Evolutionary conservation across 768 basidiomycete genomes (phyloP), one percentile per base, ranked within the genome.

Genomic region (Leccinum fibrillosum): DNA sequence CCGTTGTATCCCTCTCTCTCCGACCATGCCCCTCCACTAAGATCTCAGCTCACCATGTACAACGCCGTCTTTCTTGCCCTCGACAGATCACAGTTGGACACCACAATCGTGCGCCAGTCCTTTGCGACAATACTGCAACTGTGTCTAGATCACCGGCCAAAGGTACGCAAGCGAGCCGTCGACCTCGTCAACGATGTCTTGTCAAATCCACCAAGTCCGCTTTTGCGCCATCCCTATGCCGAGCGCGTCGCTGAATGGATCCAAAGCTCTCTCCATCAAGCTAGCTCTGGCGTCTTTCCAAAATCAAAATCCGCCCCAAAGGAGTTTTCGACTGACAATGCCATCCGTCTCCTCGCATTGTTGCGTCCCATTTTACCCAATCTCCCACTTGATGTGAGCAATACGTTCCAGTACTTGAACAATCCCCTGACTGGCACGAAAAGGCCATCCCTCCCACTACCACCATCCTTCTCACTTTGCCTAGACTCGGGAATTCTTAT

Each of bases 121-220:
- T 98, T 94, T 78, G 88, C 89, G 47, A 87, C 90, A 37, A 78
- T 97, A 54, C 76, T 98, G 44, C 88, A 91, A 50, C 76, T 97
- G 49, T 87, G 85, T 64, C 78, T 93, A 47, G 97, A 99, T 75
- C 82, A 87, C 4, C 78, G 97, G 52, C 97, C 97, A 19, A 98
- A 98, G 77, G 94, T 99, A 53, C 86, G 97, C 56, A 94, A 84
- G 73, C 86, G 88, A 68, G 94, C 95, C 23, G 87, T 88, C 49
- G 95, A 98, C 67, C 82, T 90, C 19, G 82, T 99, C 32, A 82
- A 81, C 65, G 89, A 91, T 63, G 80, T 94, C 4, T 77, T 99
- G 35, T 78, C 81, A 15, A 79, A 79, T 25, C 93, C 94, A 9
- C 90, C 92, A 3, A 78, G 86, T 4, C 96, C 96, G 0, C 78